These are phyloP conservation scores for Hippophae gyantsensis DNA, from an alignment of 306 rosid species.

Conservation along the genomic window DNA sequence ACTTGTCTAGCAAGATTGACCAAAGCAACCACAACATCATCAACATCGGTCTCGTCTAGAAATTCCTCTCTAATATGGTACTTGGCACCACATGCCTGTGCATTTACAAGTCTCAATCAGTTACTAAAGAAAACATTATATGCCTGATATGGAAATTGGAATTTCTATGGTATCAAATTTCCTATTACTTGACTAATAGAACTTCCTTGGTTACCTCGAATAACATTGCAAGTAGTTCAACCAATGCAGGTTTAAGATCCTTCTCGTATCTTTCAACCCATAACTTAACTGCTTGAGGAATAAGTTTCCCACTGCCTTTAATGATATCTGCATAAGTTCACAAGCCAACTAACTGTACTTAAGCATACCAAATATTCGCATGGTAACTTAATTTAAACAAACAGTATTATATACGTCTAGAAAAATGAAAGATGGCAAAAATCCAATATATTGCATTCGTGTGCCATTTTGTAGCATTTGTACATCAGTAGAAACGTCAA, in stretches of 20 bases:
- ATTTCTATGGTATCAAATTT: not conserved
- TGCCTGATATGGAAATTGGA: constrained; percentile 9
- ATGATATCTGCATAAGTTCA: constrained; percentile 55
- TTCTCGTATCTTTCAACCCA: constrained; percentile 89
- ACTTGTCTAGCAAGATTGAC: constrained; percentile 80
- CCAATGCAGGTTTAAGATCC: constrained; percentile 64
- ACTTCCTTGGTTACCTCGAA: constrained; percentile 50
- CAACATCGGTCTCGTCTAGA: constrained; percentile 78
- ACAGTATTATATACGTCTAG: not conserved
- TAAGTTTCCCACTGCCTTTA: constrained; percentile 64
- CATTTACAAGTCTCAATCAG: constrained; percentile 19
- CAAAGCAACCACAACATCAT: constrained; percentile 87
- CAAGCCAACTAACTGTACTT: constrained; percentile 13
- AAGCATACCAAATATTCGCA: not conserved
- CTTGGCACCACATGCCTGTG: constrained; percentile 92
- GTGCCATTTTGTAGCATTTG: too few species aligned
- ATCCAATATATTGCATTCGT: too few species aligned
- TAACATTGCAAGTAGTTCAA: constrained; percentile 72
- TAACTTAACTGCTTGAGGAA: constrained; percentile 63
- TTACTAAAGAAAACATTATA: constrained; percentile 3
- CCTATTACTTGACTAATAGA: constrained; percentile 13
- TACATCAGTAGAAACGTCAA: too few species aligned
- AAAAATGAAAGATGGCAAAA: not conserved
- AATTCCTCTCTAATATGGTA: constrained; percentile 56
- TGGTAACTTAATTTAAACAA: not conserved